Percentiles rank a stretch among this genome's conserved stretches.
Evolutionary conservation across 1,139 yeast species (phyloP).

Genomic region (Meyerozyma sp.): DNA sequence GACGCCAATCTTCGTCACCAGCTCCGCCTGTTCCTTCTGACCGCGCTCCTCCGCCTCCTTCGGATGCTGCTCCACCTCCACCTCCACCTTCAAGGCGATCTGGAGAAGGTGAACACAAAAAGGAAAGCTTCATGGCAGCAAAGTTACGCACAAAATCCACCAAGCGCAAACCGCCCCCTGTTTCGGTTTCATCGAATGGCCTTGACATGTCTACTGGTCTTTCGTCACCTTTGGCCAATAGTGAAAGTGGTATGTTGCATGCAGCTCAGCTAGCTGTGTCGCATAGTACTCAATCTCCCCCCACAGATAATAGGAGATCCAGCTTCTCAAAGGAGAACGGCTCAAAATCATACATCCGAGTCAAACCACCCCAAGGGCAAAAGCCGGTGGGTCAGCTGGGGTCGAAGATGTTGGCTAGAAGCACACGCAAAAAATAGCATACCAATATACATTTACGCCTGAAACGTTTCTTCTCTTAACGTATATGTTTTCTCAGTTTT

Average conservation of each 20-base stretch:
- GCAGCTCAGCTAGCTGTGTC: slow-evolving; percentile 47
- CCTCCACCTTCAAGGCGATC: not conserved
- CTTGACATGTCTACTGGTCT: slow-evolving; percentile 34
- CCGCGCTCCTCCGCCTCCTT: not conserved
- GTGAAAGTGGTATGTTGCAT: slow-evolving; percentile 27
- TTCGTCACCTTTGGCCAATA: slow-evolving; percentile 12
- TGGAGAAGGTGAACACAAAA: slow-evolving; percentile 4
- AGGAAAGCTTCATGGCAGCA: slow-evolving; percentile 8
- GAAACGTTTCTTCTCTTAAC: not conserved
- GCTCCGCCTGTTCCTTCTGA: slow-evolving; percentile 2
- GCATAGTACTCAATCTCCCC: slow-evolving; percentile 19
- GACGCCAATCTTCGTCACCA: slow-evolving; percentile 3
- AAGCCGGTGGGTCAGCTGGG: slow-evolving; percentile 23
- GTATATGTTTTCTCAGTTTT: too few species aligned
- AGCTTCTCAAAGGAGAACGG: slow-evolving; percentile 33
- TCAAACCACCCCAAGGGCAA: slow-evolving; percentile 4
- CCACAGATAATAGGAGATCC: slow-evolving; percentile 27
- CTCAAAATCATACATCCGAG: slow-evolving; percentile 3
- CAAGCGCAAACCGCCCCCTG: slow-evolving; percentile 33
- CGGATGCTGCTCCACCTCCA: slow-evolving; percentile 2
- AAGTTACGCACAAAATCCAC: slow-evolving; percentile 10
- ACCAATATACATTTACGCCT: not conserved
- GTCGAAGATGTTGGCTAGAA: slow-evolving; percentile 41
- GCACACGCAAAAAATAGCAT: slow-evolving; percentile 30
- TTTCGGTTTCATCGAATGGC: slow-evolving; percentile 13